Percentiles rank a stretch among this genome's conserved stretches.
These are phyloP conservation scores for Arctium minus DNA, from an alignment of 129 eudicot species.

Conservation along the genomic window DNA sequence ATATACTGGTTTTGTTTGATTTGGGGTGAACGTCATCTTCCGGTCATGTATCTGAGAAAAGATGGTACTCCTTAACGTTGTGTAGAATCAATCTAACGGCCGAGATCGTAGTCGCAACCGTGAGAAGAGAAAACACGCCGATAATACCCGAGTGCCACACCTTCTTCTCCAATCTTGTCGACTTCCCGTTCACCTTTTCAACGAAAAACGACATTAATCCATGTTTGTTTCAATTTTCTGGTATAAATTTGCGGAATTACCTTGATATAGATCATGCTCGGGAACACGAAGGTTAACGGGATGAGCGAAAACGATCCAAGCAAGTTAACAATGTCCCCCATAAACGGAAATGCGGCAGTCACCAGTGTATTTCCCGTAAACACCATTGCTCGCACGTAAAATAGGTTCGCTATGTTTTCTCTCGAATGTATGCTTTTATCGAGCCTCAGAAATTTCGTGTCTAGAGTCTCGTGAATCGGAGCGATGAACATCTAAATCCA, in stretches of 20 bases:
- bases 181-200: slow-evolving; percentile 45
- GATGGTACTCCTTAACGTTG: slow-evolving; percentile 33
- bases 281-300: slow-evolving; percentile 50
- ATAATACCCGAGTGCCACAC: slow-evolving; percentile 48
- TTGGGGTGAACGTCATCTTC: neutral
- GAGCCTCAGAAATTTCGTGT: slow-evolving; percentile 45
- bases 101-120: slow-evolving; percentile 49
- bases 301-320: slow-evolving; percentile 48
- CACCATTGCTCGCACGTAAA: slow-evolving; percentile 35
- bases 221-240: neutral
- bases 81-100: slow-evolving; percentile 37
- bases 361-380: slow-evolving; percentile 43
- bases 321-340: slow-evolving; percentile 54
- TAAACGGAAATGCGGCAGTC: slow-evolving; percentile 57
- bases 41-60: slow-evolving; percentile 40
- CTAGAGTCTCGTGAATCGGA: slow-evolving; percentile 54
- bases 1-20: neutral
- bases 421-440: slow-evolving; percentile 45
- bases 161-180: slow-evolving; percentile 35
- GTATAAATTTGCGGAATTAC: slow-evolving; percentile 12
- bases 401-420: slow-evolving; percentile 40
- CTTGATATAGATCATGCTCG: slow-evolving; percentile 58
- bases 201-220: neutral
- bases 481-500: slow-evolving; percentile 46
- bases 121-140: slow-evolving; percentile 40